Base-by-base conservation (phyloP, 208 protist species). In the Dictyostelium gargantuum region DNA sequence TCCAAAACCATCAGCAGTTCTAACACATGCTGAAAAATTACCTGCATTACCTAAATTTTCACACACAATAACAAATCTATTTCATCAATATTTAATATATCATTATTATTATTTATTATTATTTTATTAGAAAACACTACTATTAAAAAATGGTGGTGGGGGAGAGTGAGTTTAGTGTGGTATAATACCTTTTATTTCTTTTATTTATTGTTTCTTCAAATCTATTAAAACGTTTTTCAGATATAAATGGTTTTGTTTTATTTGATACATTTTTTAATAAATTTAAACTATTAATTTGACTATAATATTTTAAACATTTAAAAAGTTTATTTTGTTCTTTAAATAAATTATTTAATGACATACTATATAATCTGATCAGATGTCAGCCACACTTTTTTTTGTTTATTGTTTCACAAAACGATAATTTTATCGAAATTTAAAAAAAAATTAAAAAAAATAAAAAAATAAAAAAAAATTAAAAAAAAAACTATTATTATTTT, bases 1-100 rank as follows among this genome's bases (percentile, higher is more conserved):
- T 15, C 82, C 81, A 21, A 89, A 68, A 15, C 50, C 82, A 46
- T 89, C 82, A 35, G 48, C 61, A 40, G 82, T 68, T n/a, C 82
- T 23, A 15, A 77, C 21, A 29, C 77, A 50, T 6, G 82, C 82
- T 35, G 48, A 10, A 26, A 89, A 40, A 52, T 89, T 89, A 40
- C 82, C 82, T 68, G 46, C 5, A n/a, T 44, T 66, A n/a, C 26
- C 23, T 26, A 89, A 50, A 46, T 68, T 48, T 6, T 89, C 82
- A 38, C 63, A 89, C 1, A 89, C 68, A 0, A 89, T 52, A 2
- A 44, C n/a, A 52, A 89, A 73, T 66, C 82, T 56, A 38, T 63
- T 73, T 1, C 8, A 66, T 76, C 42, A 56, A 38, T 68, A 11
- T 38, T 17, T 29, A 35, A 38, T 68, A 23, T n/a, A 23, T 58